phyloP scores from a whole-genome alignment of 2,329 filamentous ascomycete species.

The Colletotrichum shisoi region DNA sequence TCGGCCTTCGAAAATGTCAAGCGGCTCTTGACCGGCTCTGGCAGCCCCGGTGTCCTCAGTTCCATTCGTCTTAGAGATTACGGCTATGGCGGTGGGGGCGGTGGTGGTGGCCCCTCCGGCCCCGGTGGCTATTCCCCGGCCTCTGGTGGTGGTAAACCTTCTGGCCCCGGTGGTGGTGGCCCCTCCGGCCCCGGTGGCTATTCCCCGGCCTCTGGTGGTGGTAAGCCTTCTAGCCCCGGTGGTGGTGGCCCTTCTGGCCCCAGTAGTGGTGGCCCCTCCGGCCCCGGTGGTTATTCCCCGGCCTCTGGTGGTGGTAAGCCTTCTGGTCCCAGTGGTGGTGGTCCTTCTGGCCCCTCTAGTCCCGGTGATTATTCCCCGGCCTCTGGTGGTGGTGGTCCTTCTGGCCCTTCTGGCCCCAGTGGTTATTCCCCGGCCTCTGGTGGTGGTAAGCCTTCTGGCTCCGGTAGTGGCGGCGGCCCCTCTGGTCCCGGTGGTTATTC shows the following conservation, averaged over 20 bases:
- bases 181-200: constrained; percentile 14
- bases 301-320: no score
- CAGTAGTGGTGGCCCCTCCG: not conserved
- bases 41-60: constrained; percentile 41
- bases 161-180: not conserved
- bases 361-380: no score
- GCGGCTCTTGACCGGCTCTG: constrained; percentile 48
- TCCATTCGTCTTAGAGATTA: constrained; percentile 10
- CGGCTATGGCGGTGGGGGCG: constrained; percentile 5
- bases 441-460: not conserved
- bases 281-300: no score
- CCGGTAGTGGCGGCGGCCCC: not conserved
- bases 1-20: constrained; percentile 50
- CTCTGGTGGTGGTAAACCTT: not conserved
- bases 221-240: not conserved
- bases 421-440: no score
- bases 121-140: no score
- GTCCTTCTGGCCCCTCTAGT: no score
- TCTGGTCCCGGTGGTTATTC: constrained; percentile 11
- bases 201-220: not conserved
- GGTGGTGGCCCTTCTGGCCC: no score
- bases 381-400: no score
- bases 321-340: no score
- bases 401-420: no score
- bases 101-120: not conserved